Evolutionary conservation across 768 basidiomycete species (phyloP).

Genomic region (Crepidotus variabilis): DNA sequence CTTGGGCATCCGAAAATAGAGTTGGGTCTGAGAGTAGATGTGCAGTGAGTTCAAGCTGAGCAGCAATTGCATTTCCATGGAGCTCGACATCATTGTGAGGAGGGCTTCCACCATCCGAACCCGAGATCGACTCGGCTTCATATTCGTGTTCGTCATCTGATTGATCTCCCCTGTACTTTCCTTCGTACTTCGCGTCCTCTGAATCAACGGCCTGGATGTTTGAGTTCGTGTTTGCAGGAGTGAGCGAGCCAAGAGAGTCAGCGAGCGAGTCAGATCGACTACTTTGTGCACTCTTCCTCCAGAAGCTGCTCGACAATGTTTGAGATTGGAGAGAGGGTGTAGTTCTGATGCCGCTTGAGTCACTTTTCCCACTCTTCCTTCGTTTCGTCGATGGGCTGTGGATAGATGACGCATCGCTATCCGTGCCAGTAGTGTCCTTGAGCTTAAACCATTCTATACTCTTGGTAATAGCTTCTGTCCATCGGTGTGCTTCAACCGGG

Average conservation of each 20-base stretch:
- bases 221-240: conserved; percentile 17
- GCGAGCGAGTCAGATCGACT: not conserved
- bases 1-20: conserved; percentile 24
- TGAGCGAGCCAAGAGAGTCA: not conserved
- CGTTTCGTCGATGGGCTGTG: conserved; percentile 4
- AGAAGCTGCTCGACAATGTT: conserved; percentile 14
- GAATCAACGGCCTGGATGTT: conserved; percentile 12
- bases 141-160: conserved; percentile 35
- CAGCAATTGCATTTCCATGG: conserved; percentile 62
- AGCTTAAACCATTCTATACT: conserved; percentile 68
- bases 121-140: conserved; percentile 37
- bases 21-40: conserved; percentile 58
- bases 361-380: conserved; percentile 32
- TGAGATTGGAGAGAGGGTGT: conserved; percentile 19
- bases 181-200: conserved; percentile 1
- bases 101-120: conserved; percentile 35
- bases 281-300: conserved; percentile 11
- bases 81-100: conserved; percentile 64
- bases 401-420: conserved; percentile 20
- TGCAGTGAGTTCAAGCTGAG: conserved; percentile 76
- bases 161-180: conserved; percentile 1
- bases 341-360: conserved; percentile 32
- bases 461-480: conserved; percentile 73
- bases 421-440: conserved; percentile 14
- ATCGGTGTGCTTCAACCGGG: conserved; percentile 84